phyloP scores from a whole-genome alignment of 1,284 basidiomycete species.

The Pterulicium gracile region DNA sequence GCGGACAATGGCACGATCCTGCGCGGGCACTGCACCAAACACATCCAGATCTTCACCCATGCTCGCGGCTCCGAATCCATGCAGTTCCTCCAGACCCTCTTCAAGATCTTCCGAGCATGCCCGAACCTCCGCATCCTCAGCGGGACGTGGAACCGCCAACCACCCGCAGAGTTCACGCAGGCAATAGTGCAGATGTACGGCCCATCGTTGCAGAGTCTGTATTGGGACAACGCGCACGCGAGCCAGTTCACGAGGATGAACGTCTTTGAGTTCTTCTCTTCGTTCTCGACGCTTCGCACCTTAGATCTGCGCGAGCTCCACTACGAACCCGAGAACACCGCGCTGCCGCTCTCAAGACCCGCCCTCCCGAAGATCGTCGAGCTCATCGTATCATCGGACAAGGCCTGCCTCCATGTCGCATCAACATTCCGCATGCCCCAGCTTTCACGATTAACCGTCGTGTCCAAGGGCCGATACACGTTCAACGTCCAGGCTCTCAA shows the following conservation, averaged over 20 bases:
- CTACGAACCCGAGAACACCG: constrained; percentile 9
- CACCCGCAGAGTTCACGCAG: constrained; percentile 25
- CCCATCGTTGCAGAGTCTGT: constrained; percentile 24
- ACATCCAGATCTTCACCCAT: constrained; percentile 32
- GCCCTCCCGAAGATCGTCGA: constrained; percentile 24
- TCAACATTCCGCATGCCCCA: constrained; percentile 24
- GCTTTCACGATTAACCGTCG: constrained; percentile 25
- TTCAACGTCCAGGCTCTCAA: constrained; percentile 16
- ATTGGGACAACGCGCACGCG: constrained; percentile 24
- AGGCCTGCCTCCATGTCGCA: constrained; percentile 22
- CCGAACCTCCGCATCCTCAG: constrained; percentile 28
- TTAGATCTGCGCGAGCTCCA: constrained; percentile 29
- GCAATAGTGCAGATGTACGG: constrained; percentile 25
- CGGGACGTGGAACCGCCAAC: constrained; percentile 24
- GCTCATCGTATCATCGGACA: constrained; percentile 25
- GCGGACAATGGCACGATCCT: constrained; percentile 10
- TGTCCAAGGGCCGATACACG: constrained; percentile 12
- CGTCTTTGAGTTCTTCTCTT: constrained; percentile 22
- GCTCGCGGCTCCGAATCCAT: constrained; percentile 24
- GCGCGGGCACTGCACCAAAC: constrained; percentile 30
- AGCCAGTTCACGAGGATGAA: constrained; percentile 6
- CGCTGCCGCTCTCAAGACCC: constrained; percentile 9
- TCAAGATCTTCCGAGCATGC: constrained; percentile 29
- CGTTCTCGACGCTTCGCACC: constrained; percentile 25
- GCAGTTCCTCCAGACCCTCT: constrained; percentile 25